Evolutionary conservation across 139 green algal genomes (phyloP), one percentile per base, ranked within the genome.

Genomic region (Chlorella sp.): DNA sequence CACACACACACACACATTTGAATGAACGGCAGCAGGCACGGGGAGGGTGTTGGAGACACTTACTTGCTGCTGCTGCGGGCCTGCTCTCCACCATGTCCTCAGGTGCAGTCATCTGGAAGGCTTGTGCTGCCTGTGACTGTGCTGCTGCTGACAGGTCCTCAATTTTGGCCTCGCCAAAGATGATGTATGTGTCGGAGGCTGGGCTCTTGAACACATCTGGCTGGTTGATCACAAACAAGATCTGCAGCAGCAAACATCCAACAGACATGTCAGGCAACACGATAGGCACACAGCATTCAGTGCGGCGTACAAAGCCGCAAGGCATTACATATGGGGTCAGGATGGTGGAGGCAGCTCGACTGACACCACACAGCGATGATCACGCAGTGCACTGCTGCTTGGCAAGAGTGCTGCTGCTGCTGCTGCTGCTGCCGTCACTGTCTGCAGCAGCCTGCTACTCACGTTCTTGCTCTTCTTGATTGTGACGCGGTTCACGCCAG

Each of bases 381-480:
- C n/a, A n/a, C n/a, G n/a, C n/a, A n/a, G n/a, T n/a, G n/a, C n/a
- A n/a, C n/a, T n/a, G n/a, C n/a, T n/a, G n/a, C n/a, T n/a, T n/a
- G n/a, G n/a, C n/a, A n/a, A n/a, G n/a, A n/a, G n/a, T n/a, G n/a
- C n/a, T n/a, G n/a, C n/a, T n/a, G n/a, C n/a, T n/a, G n/a, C n/a
- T n/a, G n/a, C n/a, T n/a, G n/a, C n/a, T n/a, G n/a, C n/a, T n/a
- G n/a, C n/a, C n/a, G n/a, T n/a, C n/a, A n/a, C n/a, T n/a, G n/a
- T n/a, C n/a, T n/a, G n/a, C n/a, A n/a, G n/a, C n/a, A n/a, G n/a
- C 42, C 17, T 36, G 10, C 30, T 29, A 33, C 85, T 85, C 71
- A 98, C 90, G 82, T 98, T 98, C 82, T 98, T 98, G 87, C 83
- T 95, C 85, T 98, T 98, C 78, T 92, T 94, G 82, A 99, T 98